Base-by-base conservation (phyloP, 2,329 filamentous ascomycete species). In the Aspergillus cejpii region DNA sequence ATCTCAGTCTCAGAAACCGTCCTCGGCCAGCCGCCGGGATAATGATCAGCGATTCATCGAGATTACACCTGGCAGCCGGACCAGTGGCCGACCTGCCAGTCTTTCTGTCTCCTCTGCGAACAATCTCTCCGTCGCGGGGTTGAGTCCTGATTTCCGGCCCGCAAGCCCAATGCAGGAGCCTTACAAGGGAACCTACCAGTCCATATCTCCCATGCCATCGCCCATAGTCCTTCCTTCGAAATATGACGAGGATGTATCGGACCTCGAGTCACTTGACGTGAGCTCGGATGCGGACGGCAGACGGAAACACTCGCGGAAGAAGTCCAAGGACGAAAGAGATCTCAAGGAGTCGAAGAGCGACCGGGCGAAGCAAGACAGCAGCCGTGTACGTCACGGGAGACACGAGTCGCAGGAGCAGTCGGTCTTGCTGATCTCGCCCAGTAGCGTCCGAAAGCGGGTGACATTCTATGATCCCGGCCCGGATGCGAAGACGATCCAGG, bases 131-230 rank as follows among this genome's bases (percentile, higher is more conserved):
- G 65, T 68, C 27, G 61, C 58, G 8, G 61, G 60, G 6, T 55
- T 57, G 19, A 61, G 63, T 36, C 57, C 58, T 5, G 66, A 61
- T 26, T 63, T 75, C 36, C 78, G 87, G 1, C 87, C 89, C 0
- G 80, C 80, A 1, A 95, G 88, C 50, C 92, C 91, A 0, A 74
- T 97, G 39, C 79, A 95, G 1, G 91, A 97, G 68, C 84, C 92
- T 1, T 97, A 97, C 67, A 85, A 84, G 50, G 91, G 91, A 29
- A 95, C 90, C 0, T 97, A 94, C 58, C 91, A 97, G 66, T 87
- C 87, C 46, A 86, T 94, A 57, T 95, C 90, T 0, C 90, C 91
- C 0, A 95, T 96, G 87, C 90, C 90, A 0, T 89, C 89, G 0
- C 87, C 90, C 0, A 71, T 79, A 46, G 72, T 79, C 56, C 72